Evolutionary conservation across 1,284 basidiomycete species (phyloP), one percentile per base, ranked within the genome.

Genomic region (Volvariella surrecta): DNA sequence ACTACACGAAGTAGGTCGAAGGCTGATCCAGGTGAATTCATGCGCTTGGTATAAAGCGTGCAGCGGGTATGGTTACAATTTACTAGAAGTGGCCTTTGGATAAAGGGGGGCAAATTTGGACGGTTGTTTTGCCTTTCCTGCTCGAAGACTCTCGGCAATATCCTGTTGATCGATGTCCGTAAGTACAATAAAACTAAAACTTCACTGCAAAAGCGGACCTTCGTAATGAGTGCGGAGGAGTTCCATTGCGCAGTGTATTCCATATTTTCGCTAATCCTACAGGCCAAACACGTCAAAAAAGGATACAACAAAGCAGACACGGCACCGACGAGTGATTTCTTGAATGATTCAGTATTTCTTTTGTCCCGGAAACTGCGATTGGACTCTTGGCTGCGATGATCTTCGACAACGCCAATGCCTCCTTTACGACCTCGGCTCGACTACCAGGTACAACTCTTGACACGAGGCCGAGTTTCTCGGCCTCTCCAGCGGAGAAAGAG

Each of bases 171-270:
- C 11, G 6, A 22, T 9, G 9, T n/a, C n/a, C n/a, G 4, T 35
- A 10, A 39, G 20, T 21, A 31, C 15, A 39, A 34, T 38, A 20
- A 2, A n/a, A 19, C 4, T 9, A 7, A n/a, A 8, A 7, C n/a
- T 16, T 4, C 13, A 21, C 13, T 16, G 34, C 6, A 15, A 15
- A 20, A 3, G 58, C 72, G 47, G 45, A 86, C 87, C 49, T 71
- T 62, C 1, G 85, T 82, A 61, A 90, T 81, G 2, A 91, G 58
- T 60, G 81, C 74, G 19, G 70, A 70, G 22, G 72, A 63, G 58
- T 91, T 92, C 88, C 89, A 91, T 0, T 74, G 72, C 1, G 79
- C 79, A 0, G 84, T 88, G 55, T 91, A 94, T 16, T 75, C 72
- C 40, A 95, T 66, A 37, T 86, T 92, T 47, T 92, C 85, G 7